A percentile compares a stretch with the other conserved stretches of the same genome.
Conservation (phyloP, 805 yeast species). For the Millerozyma acaciae region DNA sequence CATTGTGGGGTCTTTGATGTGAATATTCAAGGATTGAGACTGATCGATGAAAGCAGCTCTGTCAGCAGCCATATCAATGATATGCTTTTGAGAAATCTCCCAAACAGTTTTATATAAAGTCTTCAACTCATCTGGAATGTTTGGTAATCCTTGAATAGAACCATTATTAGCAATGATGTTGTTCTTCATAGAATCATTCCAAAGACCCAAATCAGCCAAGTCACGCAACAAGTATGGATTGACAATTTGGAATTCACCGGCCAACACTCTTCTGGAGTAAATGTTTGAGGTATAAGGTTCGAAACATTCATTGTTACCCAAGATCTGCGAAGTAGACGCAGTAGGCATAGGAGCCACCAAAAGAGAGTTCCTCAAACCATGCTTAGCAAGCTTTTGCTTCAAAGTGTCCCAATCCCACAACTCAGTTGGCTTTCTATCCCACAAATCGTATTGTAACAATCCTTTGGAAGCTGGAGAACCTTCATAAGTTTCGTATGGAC, state of each 20-base stretch:
- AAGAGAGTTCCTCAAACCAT: slow-evolving; percentile 56
- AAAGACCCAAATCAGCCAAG: slow-evolving; percentile 54
- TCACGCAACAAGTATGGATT: slow-evolving; percentile 57
- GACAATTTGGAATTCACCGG: slow-evolving; percentile 63
- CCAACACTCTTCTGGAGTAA: slow-evolving; percentile 58
- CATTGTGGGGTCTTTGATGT: slow-evolving; percentile 87
- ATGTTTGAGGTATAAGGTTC: slow-evolving; percentile 63
- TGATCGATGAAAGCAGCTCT: slow-evolving; percentile 84
- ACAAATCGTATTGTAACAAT: slow-evolving; percentile 51
- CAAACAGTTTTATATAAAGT: slow-evolving; percentile 57
- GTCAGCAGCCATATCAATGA: slow-evolving; percentile 65
- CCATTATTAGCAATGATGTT: slow-evolving; percentile 55
- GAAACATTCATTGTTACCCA: slow-evolving; percentile 60
- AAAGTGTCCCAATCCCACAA: slow-evolving; percentile 58
- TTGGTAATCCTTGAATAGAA: slow-evolving; percentile 52
- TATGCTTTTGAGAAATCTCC: slow-evolving; percentile 57
- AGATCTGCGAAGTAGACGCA: slow-evolving; percentile 61
- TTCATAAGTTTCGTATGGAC: slow-evolving; percentile 46
- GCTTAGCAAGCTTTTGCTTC: slow-evolving; percentile 44
- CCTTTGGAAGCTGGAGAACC: slow-evolving; percentile 63
- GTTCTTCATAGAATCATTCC: slow-evolving; percentile 58
- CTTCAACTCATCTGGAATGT: slow-evolving; percentile 52
- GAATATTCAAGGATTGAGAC: slow-evolving; percentile 89
- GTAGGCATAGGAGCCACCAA: slow-evolving; percentile 67
- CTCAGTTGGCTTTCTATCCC: slow-evolving; percentile 58